Percentiles rank a stretch among this genome's conserved stretches.
These are phyloP conservation scores for Tagetes patula DNA, from an alignment of 129 eudicot genomes.

Conservation along the genomic window DNA sequence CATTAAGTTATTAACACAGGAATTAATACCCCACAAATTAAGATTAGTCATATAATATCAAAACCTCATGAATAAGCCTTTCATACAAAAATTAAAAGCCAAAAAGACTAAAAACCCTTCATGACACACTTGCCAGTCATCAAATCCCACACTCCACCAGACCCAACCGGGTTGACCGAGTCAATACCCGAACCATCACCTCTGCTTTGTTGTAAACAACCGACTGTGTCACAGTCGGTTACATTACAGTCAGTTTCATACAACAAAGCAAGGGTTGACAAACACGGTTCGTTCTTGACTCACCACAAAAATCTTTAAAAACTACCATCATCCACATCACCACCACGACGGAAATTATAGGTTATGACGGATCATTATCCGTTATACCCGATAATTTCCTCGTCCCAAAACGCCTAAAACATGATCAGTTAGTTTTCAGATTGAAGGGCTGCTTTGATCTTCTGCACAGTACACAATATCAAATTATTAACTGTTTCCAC, in stretches of 20 bases:
- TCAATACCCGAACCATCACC: slow-evolving; percentile 99
- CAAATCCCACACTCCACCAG: slow-evolving; percentile 22
- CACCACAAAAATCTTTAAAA: slow-evolving; percentile 47
- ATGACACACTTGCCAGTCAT: slow-evolving; percentile 18
- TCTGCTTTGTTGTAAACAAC: slow-evolving; percentile 34
- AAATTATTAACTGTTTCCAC: slow-evolving; percentile 95
- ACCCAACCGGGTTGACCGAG: slow-evolving; percentile 55
- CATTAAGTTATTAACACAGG: slow-evolving; percentile 1
- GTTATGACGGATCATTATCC: slow-evolving; percentile 24
- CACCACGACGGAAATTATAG: slow-evolving; percentile 26
- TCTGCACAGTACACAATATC: slow-evolving; percentile 92
- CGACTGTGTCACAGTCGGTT: neutral
- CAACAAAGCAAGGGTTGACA: slow-evolving; percentile 52
- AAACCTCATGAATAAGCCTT: slow-evolving; percentile 41
- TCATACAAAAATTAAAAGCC: slow-evolving; percentile 29
- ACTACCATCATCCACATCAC: slow-evolving; percentile 30
- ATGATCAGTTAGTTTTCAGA: slow-evolving; percentile 56
- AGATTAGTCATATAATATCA: slow-evolving; percentile 28
- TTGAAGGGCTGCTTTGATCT: slow-evolving; percentile 80
- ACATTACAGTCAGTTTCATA: neutral
- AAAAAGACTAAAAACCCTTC: slow-evolving; percentile 33
- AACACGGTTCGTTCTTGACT: slow-evolving; percentile 99
- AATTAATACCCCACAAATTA: slow-evolving; percentile 28
- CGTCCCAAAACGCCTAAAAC: slow-evolving; percentile 18
- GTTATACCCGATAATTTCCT: slow-evolving; percentile 25